Conservation (phyloP, 2,329 filamentous ascomycete species). For the Diaporthe australafricana region DNA sequence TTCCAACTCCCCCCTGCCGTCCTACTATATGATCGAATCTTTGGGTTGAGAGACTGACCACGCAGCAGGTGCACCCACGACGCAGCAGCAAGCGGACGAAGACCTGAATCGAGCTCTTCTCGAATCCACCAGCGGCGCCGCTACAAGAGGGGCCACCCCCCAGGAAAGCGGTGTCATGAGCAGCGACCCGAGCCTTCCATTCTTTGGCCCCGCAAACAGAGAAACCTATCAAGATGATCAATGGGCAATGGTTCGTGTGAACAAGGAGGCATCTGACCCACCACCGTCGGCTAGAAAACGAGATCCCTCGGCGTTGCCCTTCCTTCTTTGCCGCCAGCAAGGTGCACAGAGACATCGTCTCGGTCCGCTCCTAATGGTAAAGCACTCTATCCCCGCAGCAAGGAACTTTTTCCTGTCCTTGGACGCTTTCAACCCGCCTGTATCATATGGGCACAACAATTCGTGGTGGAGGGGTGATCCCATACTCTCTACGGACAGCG, state of each 20-base stretch:
- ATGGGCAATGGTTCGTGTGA: slow-evolving; percentile 69
- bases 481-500: slow-evolving; percentile 55
- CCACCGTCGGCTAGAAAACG: slow-evolving; percentile 59
- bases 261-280: slow-evolving; percentile 50
- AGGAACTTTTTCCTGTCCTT: slow-evolving; percentile 65
- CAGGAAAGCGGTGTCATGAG: slow-evolving; percentile 65
- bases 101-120: slow-evolving; percentile 68
- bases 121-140: slow-evolving; percentile 59
- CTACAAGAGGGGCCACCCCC: slow-evolving; percentile 55
- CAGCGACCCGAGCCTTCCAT: slow-evolving; percentile 49
- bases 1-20: slow-evolving; percentile 18
- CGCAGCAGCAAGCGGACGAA: slow-evolving; percentile 60
- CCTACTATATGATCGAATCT: slow-evolving; percentile 33
- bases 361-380: slow-evolving; percentile 67
- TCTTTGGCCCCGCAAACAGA: slow-evolving; percentile 71
- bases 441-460: slow-evolving; percentile 65
- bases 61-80: slow-evolving; percentile 43
- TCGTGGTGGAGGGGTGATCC: slow-evolving; percentile 72
- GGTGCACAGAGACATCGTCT: slow-evolving; percentile 54
- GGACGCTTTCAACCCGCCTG: slow-evolving; percentile 48
- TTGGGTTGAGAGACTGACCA: slow-evolving; percentile 33
- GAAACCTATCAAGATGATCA: slow-evolving; percentile 64
- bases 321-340: slow-evolving; percentile 56
- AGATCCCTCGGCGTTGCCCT: slow-evolving; percentile 58
- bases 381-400: slow-evolving; percentile 69